phyloP scores from a whole-genome alignment of 495 filamentous ascomycete species.

The Podospora tetraspora region DNA sequence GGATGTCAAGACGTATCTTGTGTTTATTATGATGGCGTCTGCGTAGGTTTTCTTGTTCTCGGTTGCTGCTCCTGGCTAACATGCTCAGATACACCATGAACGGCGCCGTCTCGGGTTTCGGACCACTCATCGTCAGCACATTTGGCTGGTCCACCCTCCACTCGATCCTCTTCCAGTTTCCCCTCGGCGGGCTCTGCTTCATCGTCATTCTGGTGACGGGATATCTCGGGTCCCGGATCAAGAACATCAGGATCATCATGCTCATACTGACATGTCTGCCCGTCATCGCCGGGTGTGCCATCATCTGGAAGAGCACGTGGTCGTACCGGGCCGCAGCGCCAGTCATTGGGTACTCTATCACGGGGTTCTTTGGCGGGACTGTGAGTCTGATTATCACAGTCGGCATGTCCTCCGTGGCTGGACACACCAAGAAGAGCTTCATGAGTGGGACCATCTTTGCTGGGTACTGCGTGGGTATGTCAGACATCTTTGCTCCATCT shows the following conservation, averaged over 20 bases:
- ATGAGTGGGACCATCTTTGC: conserved; percentile 70
- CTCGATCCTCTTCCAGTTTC: conserved; percentile 68
- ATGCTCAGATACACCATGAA: conserved; percentile 56
- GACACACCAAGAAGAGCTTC: conserved; percentile 71
- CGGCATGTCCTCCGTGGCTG: conserved; percentile 68
- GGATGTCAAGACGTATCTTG: conserved; percentile 62
- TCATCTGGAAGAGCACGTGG: conserved; percentile 72
- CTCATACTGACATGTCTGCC: conserved; percentile 61
- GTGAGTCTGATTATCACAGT: conserved; percentile 61
- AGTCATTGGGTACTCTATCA: conserved; percentile 63
- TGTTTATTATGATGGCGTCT: conserved; percentile 44
- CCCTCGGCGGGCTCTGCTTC: conserved; percentile 59
- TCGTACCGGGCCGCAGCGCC: conserved; percentile 55
- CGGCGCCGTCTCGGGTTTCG: conserved; percentile 70
- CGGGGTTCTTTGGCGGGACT: conserved; percentile 64
- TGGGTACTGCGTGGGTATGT: conserved; percentile 57
- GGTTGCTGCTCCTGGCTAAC: neutral
- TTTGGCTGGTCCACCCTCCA: conserved; percentile 64
- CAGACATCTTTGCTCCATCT: neutral
- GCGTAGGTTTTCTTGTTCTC: conserved; percentile 38
- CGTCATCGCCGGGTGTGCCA: conserved; percentile 65
- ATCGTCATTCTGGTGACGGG: conserved; percentile 61
- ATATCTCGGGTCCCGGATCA: conserved; percentile 52
- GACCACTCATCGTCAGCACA: conserved; percentile 66
- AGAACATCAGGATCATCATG: conserved; percentile 61